Base-by-base conservation (phyloP, 2,329 filamentous ascomycete genomes). In the Trichoderma aggressivum region DNA sequence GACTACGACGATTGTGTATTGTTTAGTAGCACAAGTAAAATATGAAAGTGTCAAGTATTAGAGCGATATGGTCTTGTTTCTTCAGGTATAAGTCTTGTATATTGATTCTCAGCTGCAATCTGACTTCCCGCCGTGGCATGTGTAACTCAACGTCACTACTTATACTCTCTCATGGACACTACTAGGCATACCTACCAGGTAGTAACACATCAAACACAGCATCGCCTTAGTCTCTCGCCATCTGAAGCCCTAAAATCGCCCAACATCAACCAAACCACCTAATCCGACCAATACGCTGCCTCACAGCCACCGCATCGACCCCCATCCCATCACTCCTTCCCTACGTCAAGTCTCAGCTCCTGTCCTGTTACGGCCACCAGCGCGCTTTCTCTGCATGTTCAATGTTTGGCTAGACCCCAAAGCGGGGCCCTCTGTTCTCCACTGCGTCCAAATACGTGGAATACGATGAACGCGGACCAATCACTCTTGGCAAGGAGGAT, bases 381-480 rank as follows among this genome's bases (percentile, higher is more conserved):
- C 16, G 26, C 36, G 34, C n/a, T 28, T 43, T 53, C 39, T 43
- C 30, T 21, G n/a, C 28, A 50, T 39, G 34, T 34, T n/a, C n/a
- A n/a, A n/a, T n/a, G n/a, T n/a, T n/a, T 43, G 12, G 56, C 39
- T 60, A 18, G 65, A 34, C 32, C 12, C 6, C 21, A 64, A 66
- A 61, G 65, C 56, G 65, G 56, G 39, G 61, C 26, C 5, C 12
- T 43, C 8, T 1, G 2, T 24, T 24, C 28, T 64, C 26, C 34
- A 43, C 34, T 62, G 21, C 12, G 8, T 8, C 50, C 47, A 43
- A 30, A 63, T 64, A 36, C 28, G 70, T 55, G 66, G 66, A 77
- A 79, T 78, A 79, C 77, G 77, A 79, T 66, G 76, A 77, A 77
- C 74, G 76, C 77, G 77, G 79, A 69, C 68, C 72, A 74, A 76